phyloP scores from a whole-genome alignment of 306 rosid genomes.

The Vigna hirtella region DNA sequence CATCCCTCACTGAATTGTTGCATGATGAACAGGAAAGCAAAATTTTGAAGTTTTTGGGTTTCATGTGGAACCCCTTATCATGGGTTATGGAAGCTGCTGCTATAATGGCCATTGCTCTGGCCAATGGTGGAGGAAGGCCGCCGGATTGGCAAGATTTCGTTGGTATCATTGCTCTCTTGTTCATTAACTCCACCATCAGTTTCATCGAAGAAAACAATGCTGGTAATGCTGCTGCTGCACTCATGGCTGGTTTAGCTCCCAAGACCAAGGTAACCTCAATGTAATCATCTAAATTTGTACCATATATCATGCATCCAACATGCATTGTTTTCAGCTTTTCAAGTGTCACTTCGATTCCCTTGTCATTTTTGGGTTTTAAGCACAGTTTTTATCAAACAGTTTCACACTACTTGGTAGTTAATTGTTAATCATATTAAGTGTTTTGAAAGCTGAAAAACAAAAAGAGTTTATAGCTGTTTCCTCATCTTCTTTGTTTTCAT shows the following conservation, averaged over 20 bases:
- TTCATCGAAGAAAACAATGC: slow-evolving; percentile 96
- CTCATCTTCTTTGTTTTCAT: not conserved
- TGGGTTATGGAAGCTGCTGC: slow-evolving; percentile 99
- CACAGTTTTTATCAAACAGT: not conserved
- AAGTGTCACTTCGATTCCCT: not conserved
- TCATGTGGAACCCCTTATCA: slow-evolving; percentile 99
- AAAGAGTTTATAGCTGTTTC: not conserved
- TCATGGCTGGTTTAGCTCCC: slow-evolving; percentile 99
- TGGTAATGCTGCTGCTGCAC: slow-evolving; percentile 99
- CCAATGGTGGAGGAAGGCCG: slow-evolving; percentile 86
- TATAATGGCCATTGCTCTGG: slow-evolving; percentile 92
- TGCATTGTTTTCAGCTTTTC: not conserved
- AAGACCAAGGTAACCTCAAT: slow-evolving; percentile 77
- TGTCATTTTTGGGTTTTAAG: not conserved
- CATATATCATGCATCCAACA: not conserved
- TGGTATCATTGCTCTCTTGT: slow-evolving; percentile 73
- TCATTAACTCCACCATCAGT: slow-evolving; percentile 96
- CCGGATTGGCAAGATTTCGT: slow-evolving; percentile 99
- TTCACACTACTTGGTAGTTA: not conserved
- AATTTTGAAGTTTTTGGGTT: slow-evolving; percentile 84
- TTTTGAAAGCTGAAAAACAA: not conserved
- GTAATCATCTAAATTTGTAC: not conserved
- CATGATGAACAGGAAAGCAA: slow-evolving; percentile 81
- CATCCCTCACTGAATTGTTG: not conserved
- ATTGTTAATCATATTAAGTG: not conserved